These are phyloP conservation scores for Galerina sulciceps DNA, from an alignment of 768 basidiomycete species.

Conservation along the genomic window DNA sequence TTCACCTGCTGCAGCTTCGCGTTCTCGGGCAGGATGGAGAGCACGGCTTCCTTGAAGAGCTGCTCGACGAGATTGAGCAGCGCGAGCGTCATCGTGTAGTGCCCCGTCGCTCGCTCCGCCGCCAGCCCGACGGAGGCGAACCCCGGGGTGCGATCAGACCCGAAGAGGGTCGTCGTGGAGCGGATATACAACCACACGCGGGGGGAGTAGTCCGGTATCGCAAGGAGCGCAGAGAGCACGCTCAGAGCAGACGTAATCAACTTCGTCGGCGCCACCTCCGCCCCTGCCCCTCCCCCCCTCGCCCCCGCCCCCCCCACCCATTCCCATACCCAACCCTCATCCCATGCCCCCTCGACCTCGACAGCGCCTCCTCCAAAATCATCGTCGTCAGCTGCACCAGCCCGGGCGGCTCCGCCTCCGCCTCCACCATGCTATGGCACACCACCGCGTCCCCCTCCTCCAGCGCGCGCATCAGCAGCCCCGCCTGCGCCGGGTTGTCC, in stretches of 20 bases:
- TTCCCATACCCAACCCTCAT: slow-evolving; percentile 16
- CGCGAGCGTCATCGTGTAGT: slow-evolving; percentile 83
- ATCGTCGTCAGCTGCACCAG: slow-evolving; percentile 80
- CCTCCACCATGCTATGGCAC: slow-evolving; percentile 53
- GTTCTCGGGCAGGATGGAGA: slow-evolving; percentile 60
- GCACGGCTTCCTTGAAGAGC: slow-evolving; percentile 74
- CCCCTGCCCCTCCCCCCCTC: neutral
- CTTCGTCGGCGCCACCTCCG: slow-evolving; percentile 49
- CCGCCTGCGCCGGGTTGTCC: slow-evolving; percentile 67
- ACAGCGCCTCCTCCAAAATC: slow-evolving; percentile 80
- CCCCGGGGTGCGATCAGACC: slow-evolving; percentile 57
- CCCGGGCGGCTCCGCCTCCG: slow-evolving; percentile 63
- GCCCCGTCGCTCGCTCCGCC: slow-evolving; percentile 69
- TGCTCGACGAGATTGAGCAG: slow-evolving; percentile 78
- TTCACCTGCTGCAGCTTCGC: slow-evolving; percentile 72
- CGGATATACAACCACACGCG: slow-evolving; percentile 90
- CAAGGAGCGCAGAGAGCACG: slow-evolving; percentile 77
- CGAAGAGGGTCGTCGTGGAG: slow-evolving; percentile 78
- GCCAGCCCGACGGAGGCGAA: slow-evolving; percentile 71
- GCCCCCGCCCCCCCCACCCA: slow-evolving; percentile 30
- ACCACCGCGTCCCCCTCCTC: slow-evolving; percentile 62
- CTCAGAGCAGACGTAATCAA: slow-evolving; percentile 83
- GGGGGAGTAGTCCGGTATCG: slow-evolving; percentile 74
- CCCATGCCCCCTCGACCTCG: slow-evolving; percentile 47
- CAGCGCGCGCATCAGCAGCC: slow-evolving; percentile 67